phyloP scores from a whole-genome alignment of 1,284 basidiomycete species.

The Grifola frondosa region DNA sequence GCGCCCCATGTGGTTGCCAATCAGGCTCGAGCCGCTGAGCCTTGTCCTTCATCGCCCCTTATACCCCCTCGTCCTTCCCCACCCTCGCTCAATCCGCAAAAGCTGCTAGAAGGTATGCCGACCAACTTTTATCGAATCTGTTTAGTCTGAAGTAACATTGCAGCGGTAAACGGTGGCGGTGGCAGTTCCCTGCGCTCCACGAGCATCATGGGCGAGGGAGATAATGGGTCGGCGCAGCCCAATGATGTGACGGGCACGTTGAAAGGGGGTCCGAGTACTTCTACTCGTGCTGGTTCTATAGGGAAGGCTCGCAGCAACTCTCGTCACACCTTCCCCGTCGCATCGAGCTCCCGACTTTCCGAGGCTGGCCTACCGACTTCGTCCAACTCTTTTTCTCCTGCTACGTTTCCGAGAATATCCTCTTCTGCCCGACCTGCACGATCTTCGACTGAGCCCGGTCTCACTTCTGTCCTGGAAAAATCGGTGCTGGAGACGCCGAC shows the following conservation, averaged over 20 bases:
- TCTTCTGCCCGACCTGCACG: constrained; percentile 16
- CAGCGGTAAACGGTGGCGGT: constrained; percentile 21
- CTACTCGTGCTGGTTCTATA: constrained; percentile 16
- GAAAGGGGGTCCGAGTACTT: constrained; percentile 16
- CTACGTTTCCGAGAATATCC: constrained; percentile 15
- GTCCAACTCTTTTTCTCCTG: constrained; percentile 13
- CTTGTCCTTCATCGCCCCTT: constrained; percentile 28
- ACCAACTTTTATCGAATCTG: background rate
- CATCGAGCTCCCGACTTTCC: constrained; percentile 19
- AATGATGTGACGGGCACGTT: constrained; percentile 24
- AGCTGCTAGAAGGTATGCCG: constrained; percentile 21
- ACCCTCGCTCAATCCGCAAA: constrained; percentile 17
- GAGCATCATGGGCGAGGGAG: constrained; percentile 15
- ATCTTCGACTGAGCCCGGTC: constrained; percentile 29
- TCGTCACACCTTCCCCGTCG: constrained; percentile 16
- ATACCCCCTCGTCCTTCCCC: constrained; percentile 19
- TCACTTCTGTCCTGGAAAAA: constrained; percentile 25
- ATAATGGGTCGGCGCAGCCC: constrained; percentile 24
- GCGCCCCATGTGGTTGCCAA: constrained; percentile 19
- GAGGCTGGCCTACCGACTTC: constrained; percentile 13
- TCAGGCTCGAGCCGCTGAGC: constrained; percentile 14
- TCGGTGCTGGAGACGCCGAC: constrained; percentile 28
- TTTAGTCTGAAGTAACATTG: background rate
- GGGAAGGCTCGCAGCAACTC: constrained; percentile 18
- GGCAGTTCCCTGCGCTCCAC: constrained; percentile 12